Evolutionary conservation across 768 basidiomycete species (phyloP).

Genomic region (Amanita pallidorosea): DNA sequence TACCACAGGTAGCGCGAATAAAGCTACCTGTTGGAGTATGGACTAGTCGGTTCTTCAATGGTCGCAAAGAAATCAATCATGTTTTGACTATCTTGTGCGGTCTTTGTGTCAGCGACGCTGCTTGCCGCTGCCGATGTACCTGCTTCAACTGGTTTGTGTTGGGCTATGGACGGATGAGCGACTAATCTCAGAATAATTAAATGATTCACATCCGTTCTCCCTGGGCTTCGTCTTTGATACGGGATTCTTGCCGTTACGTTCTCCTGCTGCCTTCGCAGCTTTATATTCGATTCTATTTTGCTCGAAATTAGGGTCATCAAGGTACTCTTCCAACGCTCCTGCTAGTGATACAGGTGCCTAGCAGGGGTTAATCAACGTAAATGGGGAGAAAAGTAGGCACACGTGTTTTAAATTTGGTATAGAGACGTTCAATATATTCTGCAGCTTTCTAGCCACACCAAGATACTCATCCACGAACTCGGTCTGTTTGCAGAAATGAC

Average conservation of each 20-base stretch:
- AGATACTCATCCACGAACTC: slow-evolving; percentile 90
- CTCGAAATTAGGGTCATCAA: slow-evolving; percentile 95
- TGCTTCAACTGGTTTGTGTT: neutral
- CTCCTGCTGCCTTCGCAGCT: slow-evolving; percentile 60
- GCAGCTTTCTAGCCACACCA: slow-evolving; percentile 83
- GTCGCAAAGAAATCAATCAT: slow-evolving; percentile 80
- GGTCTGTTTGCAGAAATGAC: slow-evolving; percentile 89
- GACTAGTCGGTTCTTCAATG: slow-evolving; percentile 75
- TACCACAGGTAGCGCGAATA: too few relatives aligned
- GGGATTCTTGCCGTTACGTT: slow-evolving; percentile 19
- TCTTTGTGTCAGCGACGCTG: slow-evolving; percentile 8
- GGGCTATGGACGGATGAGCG: neutral
- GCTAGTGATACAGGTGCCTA: slow-evolving; percentile 95
- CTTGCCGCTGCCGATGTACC: neutral
- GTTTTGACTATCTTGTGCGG: slow-evolving; percentile 33
- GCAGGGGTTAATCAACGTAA: neutral
- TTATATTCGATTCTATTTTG: slow-evolving; percentile 91
- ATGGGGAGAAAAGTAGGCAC: slow-evolving; percentile 13
- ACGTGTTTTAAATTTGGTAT: slow-evolving; percentile 92
- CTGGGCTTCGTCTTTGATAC: slow-evolving; percentile 14
- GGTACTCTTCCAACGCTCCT: slow-evolving; percentile 86
- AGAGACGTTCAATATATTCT: slow-evolving; percentile 87
- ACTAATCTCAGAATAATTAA: neutral
- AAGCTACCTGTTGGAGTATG: slow-evolving; percentile 44
- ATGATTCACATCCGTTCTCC: slow-evolving; percentile 18